These are phyloP conservation scores for Dysphania ambrosioides DNA, from an alignment of 148 eudicot genomes.

Conservation along the genomic window DNA sequence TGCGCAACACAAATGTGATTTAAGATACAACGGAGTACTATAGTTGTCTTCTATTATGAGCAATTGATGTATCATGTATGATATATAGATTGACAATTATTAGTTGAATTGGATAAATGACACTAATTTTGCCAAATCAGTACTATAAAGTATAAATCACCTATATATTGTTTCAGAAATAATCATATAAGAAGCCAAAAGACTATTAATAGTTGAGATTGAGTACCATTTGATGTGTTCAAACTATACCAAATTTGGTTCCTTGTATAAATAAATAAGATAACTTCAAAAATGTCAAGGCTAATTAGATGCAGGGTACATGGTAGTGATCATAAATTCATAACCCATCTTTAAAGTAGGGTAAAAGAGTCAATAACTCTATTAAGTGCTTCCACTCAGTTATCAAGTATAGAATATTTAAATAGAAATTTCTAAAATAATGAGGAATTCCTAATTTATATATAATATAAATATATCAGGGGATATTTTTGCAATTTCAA, in stretches of 20 bases:
- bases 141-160: too few relatives aligned
- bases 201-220: neutral
- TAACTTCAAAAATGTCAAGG: constrained; percentile 11
- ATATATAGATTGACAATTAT: constrained; percentile 19
- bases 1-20: constrained; percentile 8
- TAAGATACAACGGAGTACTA: neutral
- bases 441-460: too few relatives aligned
- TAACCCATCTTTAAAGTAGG: too few relatives aligned
- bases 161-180: neutral
- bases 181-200: constrained; percentile 15
- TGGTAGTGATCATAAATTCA: too few relatives aligned
- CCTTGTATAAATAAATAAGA: too few relatives aligned
- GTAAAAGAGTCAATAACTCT: too few relatives aligned
- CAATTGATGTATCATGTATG: neutral
- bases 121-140: constrained; percentile 7
- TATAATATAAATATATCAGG: too few relatives aligned
- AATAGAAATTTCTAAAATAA: too few relatives aligned
- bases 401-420: too few relatives aligned
- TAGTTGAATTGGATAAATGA: constrained; percentile 12
- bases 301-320: too few relatives aligned
- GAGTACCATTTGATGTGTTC: constrained; percentile 10
- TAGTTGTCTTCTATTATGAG: constrained; percentile 1
- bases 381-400: too few relatives aligned
- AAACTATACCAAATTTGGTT: constrained; percentile 5
- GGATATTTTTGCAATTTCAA: too few relatives aligned